Conservation (phyloP, 2,329 filamentous ascomycete species). For the Alternaria solani region DNA sequence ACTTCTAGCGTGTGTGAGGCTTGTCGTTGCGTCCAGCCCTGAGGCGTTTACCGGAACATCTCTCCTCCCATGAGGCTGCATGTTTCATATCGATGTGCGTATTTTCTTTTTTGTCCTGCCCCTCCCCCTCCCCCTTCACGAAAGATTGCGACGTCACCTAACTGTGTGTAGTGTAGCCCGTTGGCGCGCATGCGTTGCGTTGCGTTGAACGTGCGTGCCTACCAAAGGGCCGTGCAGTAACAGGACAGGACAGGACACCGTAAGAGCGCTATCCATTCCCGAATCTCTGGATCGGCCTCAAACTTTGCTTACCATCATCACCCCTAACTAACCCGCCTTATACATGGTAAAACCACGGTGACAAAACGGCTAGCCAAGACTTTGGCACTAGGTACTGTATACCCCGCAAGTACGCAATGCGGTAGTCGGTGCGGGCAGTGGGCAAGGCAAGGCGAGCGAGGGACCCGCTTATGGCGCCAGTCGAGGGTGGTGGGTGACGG, state of each 20-base stretch:
- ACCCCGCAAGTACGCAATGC: slow-evolving; percentile 23
- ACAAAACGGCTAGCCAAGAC: slow-evolving; percentile 6
- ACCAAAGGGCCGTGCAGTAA: slow-evolving; percentile 3
- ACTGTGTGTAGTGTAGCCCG: background rate
- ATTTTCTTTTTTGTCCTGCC: slow-evolving; percentile 7
- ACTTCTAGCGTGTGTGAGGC: slow-evolving; percentile 10
- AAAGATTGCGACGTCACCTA: slow-evolving; percentile 17
- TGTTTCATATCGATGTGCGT: slow-evolving; percentile 14
- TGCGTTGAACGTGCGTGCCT: too few species aligned
- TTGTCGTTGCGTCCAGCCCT: background rate
- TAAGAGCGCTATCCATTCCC: slow-evolving; percentile 8
- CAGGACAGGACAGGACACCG: too few species aligned
- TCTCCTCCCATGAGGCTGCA: slow-evolving; percentile 9
- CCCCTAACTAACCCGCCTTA: slow-evolving; percentile 15
- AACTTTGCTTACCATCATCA: background rate
- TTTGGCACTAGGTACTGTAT: background rate
- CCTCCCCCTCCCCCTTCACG: slow-evolving; percentile 2
- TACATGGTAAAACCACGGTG: slow-evolving; percentile 9
- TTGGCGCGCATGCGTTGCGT: background rate
- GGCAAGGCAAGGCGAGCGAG: background rate
- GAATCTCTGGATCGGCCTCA: slow-evolving; percentile 14
- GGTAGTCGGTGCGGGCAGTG: slow-evolving; percentile 12
- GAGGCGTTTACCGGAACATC: slow-evolving; percentile 8
- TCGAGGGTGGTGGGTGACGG: slow-evolving; percentile 21
- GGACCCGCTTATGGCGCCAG: slow-evolving; percentile 19